phyloP scores from a whole-genome alignment of 1,284 basidiomycete genomes.

The Rhodotorula sp. region DNA sequence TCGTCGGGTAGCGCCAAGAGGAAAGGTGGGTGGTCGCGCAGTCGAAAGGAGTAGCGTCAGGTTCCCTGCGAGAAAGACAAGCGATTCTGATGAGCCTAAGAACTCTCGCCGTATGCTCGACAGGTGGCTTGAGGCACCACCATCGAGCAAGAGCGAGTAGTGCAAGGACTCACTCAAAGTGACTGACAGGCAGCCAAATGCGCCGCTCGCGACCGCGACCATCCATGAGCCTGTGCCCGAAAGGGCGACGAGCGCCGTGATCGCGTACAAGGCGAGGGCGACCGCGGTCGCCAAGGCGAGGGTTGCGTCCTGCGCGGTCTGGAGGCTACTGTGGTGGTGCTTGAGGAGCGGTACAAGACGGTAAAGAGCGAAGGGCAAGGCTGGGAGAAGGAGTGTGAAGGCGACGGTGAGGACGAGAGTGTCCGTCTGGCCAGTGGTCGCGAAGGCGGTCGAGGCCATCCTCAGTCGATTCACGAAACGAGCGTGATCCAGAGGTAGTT shows the following conservation, averaged over 20 bases:
- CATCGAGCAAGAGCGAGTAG: accelerated
- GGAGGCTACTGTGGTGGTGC: too few relatives aligned
- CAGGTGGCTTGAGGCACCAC: too few relatives aligned
- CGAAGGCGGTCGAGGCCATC: neutral
- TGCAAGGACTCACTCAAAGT: neutral
- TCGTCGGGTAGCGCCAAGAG: too few relatives aligned
- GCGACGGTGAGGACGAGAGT: constrained; percentile 8
- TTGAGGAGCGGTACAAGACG: neutral
- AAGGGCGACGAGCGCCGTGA: constrained; percentile 10
- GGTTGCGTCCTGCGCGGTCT: neutral
- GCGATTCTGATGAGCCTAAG: too few relatives aligned
- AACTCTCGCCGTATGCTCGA: too few relatives aligned
- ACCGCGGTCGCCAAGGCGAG: neutral
- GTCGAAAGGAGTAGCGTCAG: too few relatives aligned
- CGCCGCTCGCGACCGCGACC: constrained; percentile 2
- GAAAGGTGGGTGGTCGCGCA: too few relatives aligned
- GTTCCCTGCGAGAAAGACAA: too few relatives aligned
- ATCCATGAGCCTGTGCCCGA: neutral
- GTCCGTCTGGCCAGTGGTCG: neutral
- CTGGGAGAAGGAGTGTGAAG: constrained; percentile 11
- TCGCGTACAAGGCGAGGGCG: neutral
- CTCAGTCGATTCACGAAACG: neutral
- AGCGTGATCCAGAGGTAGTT: neutral
- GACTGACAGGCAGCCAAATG: neutral
- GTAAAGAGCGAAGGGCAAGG: neutral